Evolutionary conservation across 2,329 filamentous ascomycete genomes (phyloP).

Genomic region (Triangularia verruculosa): DNA sequence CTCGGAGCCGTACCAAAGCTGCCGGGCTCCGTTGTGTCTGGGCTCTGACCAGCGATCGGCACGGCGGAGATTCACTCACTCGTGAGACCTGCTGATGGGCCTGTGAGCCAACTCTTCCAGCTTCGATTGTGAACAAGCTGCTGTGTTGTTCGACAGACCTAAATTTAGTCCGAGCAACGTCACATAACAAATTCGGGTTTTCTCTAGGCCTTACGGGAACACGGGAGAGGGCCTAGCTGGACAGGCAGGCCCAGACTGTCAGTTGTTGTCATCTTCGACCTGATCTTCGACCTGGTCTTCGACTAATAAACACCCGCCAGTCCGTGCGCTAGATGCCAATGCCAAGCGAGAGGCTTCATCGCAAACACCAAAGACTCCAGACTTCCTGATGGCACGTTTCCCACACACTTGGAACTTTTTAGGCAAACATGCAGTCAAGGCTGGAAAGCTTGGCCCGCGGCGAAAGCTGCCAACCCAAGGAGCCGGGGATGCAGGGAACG

Average conservation of each 20-base stretch:
- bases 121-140: constrained; percentile 3
- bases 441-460: constrained; percentile 12
- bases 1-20: constrained; percentile 9
- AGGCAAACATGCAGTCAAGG: constrained; percentile 16
- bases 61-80: neutral
- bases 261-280: neutral
- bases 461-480: constrained; percentile 18
- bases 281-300: neutral
- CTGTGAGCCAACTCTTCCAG: neutral
- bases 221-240: constrained; percentile 6
- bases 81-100: neutral
- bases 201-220: constrained; percentile 6
- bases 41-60: constrained; percentile 24
- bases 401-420: constrained; percentile 11
- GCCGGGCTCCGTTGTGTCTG: constrained; percentile 13
- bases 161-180: constrained; percentile 29
- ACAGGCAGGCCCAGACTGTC: neutral
- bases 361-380: neutral
- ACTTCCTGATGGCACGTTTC: constrained; percentile 1
- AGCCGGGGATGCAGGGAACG: constrained; percentile 17
- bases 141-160: constrained; percentile 20
- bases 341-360: neutral
- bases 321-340: neutral
- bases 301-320: neutral
- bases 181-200: constrained; percentile 14